Conservation (phyloP, 116 monocot species). For the Trichopus zeylanicus region DNA sequence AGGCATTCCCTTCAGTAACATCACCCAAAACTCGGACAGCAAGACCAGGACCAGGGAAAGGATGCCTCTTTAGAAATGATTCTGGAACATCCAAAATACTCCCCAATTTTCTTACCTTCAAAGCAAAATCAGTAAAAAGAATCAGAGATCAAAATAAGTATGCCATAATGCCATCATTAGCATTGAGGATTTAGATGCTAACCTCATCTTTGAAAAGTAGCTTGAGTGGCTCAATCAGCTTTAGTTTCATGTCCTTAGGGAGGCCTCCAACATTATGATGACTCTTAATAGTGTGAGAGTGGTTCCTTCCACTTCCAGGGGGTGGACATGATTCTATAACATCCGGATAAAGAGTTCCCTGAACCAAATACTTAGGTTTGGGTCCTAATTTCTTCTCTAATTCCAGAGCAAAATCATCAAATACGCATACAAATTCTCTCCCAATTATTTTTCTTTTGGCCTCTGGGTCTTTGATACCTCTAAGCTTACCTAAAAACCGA, state of each 20-base stretch:
- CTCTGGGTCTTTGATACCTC: constrained; percentile 93
- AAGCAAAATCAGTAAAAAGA: constrained; percentile 2
- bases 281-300: constrained; percentile 94
- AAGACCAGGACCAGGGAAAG: constrained; percentile 98
- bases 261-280: constrained; percentile 99
- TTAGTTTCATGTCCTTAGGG: constrained; percentile 91
- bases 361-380: constrained; percentile 67
- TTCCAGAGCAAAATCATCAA: constrained; percentile 83
- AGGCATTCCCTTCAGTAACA: constrained; percentile 88
- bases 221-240: constrained; percentile 93
- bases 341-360: constrained; percentile 96
- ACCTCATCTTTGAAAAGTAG: constrained; percentile 99
- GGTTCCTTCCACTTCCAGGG: constrained; percentile 89
- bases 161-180: not conserved
- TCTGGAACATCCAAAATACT: constrained; percentile 81
- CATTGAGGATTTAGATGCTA: not conserved
- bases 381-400: constrained; percentile 55
- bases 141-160: not conserved
- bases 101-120: constrained; percentile 77
- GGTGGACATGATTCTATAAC: constrained; percentile 98
- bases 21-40: constrained; percentile 91
- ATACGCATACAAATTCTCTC: constrained; percentile 74
- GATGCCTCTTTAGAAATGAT: constrained; percentile 88
- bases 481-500: constrained; percentile 68
- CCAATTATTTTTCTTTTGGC: constrained; percentile 92